Base-by-base conservation (phyloP, 345 rosid species). In the Pugionium dolabratum region DNA sequence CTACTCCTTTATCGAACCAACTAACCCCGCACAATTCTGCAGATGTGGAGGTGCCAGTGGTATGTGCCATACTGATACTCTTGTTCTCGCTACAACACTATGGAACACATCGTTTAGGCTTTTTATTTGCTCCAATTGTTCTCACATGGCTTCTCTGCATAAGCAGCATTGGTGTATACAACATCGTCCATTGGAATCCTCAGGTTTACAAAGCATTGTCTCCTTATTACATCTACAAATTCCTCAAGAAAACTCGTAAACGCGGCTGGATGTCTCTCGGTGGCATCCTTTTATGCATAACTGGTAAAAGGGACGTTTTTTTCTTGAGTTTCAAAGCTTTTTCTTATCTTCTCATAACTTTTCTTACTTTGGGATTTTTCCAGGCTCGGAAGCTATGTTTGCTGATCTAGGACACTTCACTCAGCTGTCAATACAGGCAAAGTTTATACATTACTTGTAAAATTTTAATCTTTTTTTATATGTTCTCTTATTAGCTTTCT, bases 261-360 rank as follows among this genome's bases (percentile, higher is more conserved):
- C 80, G 89, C n/a, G 99, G 99, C n/a, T 94, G 97, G 97, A 90
- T 88, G 97, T 94, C 99, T 70, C 79, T 94, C 61, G 99, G 97
- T 28, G 99, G 99, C 71, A 94, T 90, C 75, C 81, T 94, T 59
- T 52, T 94, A 66, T 94, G 97, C 61, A 90, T 94, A 76, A 94
- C 99, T 27, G 99, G 99, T 88, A 74, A 37, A 33, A 44, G 5
- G 4, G 10, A 41, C 0, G 8, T 0, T 4, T 6, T 7, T 2
- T 32, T 32, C 1, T 6, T 25, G 3, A 36, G 11, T 51, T 26
- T 25, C 25, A 9, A 51, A 8, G 34, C 11, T 11, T 31, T 60
- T 67, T 50, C 42, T 33, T 33, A 32, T 36, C 36, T 44, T 58
- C 57, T 35, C 27, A 36, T 18, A 4, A 53, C 3, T 30, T 52